These are phyloP conservation scores for Boletus rubroflammeus DNA, from an alignment of 768 basidiomycete species.

Conservation along the genomic window DNA sequence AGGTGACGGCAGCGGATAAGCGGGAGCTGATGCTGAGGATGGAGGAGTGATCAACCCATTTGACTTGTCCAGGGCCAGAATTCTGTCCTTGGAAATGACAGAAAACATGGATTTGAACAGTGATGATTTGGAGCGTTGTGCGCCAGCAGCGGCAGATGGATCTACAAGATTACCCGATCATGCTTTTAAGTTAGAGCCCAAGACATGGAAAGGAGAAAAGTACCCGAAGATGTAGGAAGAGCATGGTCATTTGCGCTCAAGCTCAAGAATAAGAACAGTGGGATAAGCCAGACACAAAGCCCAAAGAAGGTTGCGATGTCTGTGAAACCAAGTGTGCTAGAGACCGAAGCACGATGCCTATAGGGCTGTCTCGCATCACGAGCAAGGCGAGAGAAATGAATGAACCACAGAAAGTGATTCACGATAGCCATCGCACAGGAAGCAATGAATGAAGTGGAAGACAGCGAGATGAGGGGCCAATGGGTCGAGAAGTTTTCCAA, in stretches of 20 bases:
- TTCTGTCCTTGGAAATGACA: constrained; percentile 37
- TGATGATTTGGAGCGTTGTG: constrained; percentile 51
- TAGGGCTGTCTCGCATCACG: constrained; percentile 55
- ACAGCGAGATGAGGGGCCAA: constrained; percentile 93
- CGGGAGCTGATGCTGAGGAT: constrained; percentile 25
- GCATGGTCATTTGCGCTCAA: constrained; percentile 97
- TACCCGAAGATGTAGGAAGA: constrained; percentile 68
- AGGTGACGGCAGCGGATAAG: constrained; percentile 29
- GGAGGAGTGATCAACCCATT: constrained; percentile 73
- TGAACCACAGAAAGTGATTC: constrained; percentile 97
- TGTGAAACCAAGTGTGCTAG: constrained; percentile 46
- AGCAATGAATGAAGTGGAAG: constrained; percentile 77
- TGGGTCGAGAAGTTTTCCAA: constrained; percentile 84
- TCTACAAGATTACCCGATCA: constrained; percentile 16
- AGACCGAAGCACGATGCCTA: constrained; percentile 41
- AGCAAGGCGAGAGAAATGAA: constrained; percentile 77
- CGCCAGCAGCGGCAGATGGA: constrained; percentile 27
- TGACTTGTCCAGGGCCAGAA: constrained; percentile 44
- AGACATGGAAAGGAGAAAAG: constrained; percentile 3
- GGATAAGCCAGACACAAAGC: constrained; percentile 83
- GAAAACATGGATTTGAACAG: constrained; percentile 66
- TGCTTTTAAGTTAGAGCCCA: not conserved
- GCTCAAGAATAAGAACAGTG: constrained; percentile 92
- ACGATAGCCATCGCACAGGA: constrained; percentile 82
- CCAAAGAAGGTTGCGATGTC: constrained; percentile 85